Evolutionary conservation across 2,329 filamentous ascomycete species (phyloP).

Genomic region (Mycocentrospora acerina): DNA sequence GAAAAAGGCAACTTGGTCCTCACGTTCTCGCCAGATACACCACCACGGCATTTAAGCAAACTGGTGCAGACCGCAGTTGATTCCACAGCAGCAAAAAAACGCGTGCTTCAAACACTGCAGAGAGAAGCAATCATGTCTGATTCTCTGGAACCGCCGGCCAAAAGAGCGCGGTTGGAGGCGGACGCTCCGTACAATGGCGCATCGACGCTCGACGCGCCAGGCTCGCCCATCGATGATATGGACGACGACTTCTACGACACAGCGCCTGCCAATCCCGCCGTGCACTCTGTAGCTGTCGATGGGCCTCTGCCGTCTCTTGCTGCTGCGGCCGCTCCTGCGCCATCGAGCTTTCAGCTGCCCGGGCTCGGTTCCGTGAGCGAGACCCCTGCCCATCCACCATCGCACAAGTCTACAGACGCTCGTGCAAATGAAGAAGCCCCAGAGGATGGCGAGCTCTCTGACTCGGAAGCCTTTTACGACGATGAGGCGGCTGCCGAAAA

Average conservation of each 20-base stretch:
- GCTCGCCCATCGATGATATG: constrained; percentile 43
- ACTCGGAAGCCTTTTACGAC: constrained; percentile 32
- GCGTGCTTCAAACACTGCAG: constrained; percentile 28
- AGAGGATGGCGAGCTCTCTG: constrained; percentile 39
- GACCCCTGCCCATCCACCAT: constrained; percentile 20
- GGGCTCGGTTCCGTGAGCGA: constrained; percentile 38
- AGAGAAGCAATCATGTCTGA: constrained; percentile 36
- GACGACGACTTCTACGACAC: constrained; percentile 44
- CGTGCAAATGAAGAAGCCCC: constrained; percentile 19
- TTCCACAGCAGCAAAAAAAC: constrained; percentile 23
- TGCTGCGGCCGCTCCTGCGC: constrained; percentile 26
- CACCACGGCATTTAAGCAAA: constrained; percentile 29
- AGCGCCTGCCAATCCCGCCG: constrained; percentile 30
- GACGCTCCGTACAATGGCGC: constrained; percentile 41
- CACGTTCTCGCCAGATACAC: constrained; percentile 15
- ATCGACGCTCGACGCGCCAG: constrained; percentile 36
- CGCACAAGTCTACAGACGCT: constrained; percentile 16
- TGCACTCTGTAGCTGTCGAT: constrained; percentile 19
- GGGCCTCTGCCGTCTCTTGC: constrained; percentile 19
- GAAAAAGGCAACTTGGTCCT: too few relatives aligned
- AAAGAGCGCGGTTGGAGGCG: constrained; percentile 43
- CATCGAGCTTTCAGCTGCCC: constrained; percentile 33
- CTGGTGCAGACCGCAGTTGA: constrained; percentile 32
- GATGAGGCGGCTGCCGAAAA: constrained; percentile 24
- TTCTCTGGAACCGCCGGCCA: constrained; percentile 43